Conservation (phyloP, 768 basidiomycete species). For the Nidularia sp. region DNA sequence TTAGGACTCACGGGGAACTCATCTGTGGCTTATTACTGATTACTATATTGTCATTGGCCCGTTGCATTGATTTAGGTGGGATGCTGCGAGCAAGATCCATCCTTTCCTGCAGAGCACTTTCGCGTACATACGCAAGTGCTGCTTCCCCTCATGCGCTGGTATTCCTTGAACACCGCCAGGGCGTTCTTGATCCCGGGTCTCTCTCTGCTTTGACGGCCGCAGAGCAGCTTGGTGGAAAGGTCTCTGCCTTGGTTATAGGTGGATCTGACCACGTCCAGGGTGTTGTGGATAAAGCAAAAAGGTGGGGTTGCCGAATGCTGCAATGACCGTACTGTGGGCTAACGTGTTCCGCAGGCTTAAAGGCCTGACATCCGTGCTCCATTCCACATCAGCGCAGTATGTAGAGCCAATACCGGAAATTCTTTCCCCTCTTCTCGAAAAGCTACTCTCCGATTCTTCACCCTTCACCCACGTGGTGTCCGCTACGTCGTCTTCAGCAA, state of each 20-base stretch:
- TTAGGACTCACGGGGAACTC: too few relatives aligned
- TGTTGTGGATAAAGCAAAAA: conserved; percentile 76
- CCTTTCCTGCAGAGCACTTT: conserved; percentile 16
- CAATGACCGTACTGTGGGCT: too few relatives aligned
- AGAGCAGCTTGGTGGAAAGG: conserved; percentile 76
- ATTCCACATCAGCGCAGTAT: conserved; percentile 70
- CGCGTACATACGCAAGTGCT: conserved; percentile 56
- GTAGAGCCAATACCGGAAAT: conserved; percentile 68
- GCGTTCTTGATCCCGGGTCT: conserved; percentile 77
- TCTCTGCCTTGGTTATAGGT: conserved; percentile 78
- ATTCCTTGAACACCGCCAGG: conserved; percentile 84
- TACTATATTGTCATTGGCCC: too few relatives aligned
- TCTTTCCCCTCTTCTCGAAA: conserved; percentile 79
- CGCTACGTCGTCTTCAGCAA: conserved; percentile 87
- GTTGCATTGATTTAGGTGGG: not conserved
- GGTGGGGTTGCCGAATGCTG: conserved; percentile 33
- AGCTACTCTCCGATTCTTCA: conserved; percentile 56
- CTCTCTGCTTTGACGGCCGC: conserved; percentile 93
- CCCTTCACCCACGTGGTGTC: conserved; percentile 89
- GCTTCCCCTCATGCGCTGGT: conserved; percentile 69
- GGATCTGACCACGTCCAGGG: conserved; percentile 58
- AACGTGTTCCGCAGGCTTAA: conserved; percentile 43
- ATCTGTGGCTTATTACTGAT: too few relatives aligned
- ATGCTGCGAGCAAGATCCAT: conserved; percentile 23
- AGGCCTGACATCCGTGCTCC: conserved; percentile 63